Base-by-base conservation (phyloP, 345 rosid genomes). In the Luvunga scandens region DNA sequence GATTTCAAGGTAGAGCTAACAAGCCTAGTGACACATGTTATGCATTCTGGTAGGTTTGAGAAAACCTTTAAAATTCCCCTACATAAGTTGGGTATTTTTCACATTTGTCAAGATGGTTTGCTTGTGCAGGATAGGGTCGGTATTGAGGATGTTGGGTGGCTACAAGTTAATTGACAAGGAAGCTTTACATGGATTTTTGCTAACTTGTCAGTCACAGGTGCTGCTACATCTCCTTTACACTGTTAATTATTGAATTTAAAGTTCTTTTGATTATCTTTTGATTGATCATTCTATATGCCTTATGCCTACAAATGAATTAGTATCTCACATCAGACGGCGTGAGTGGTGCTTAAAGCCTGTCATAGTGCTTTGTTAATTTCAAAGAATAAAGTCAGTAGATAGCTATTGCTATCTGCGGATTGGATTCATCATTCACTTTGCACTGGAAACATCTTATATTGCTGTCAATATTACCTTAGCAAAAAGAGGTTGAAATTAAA, bases 11-110 rank as follows among this genome's bases (percentile, higher is more conserved):
- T 57, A 88, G 98, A 89, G 75, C 89, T 63, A 96, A 90, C 86
- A 94, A 96, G 80, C 81, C 84, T 48, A 96, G 97, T 78, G 99
- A 94, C 84, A 92, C 99, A 66, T 96, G 99, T 83, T 96, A 94
- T 83, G 98, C 99, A 64, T 96, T 92, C 85, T 96, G 99, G 99
- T 92, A 78, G 80, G 88, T 69, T 31, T 75, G 45, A 68, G 42
- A 76, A 79, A 34, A 36, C 61, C 45, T 24, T 48, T 33, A 36
- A 55, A 69, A n/a, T 64, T 78, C 75, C 45, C 70, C 42, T 48
- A 9, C 1, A 42, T 73, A 42, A 77, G 39, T 77, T 38, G 66
- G 22, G 30, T 72, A 62, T 80, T 61, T 34, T 14, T 28, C 59
- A 39, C 50, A 45, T 84, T 27, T 2, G n/a, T 50, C 77, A 34